Evolutionary conservation across 129 eudicot genomes (phyloP).

Genomic region (Gnaphalium uliginosum): DNA sequence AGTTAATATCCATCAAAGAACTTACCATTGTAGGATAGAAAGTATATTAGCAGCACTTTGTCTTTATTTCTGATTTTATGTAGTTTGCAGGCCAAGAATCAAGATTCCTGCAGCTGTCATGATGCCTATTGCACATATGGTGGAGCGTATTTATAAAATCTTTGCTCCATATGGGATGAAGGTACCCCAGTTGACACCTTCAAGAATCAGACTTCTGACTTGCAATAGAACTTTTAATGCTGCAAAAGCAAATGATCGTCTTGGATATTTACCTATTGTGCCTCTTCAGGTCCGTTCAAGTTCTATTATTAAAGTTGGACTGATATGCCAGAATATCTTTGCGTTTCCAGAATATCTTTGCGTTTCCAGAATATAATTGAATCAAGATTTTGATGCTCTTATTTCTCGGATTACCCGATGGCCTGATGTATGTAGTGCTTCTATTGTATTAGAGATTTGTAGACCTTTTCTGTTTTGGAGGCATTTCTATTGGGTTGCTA

Average conservation of each 20-base stretch:
- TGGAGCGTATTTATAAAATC: slow-evolving; percentile 64
- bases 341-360: neutral
- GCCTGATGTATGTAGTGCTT: neutral
- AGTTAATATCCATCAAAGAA: neutral
- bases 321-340: no score
- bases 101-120: slow-evolving; percentile 73
- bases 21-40: neutral
- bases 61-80: slow-evolving; percentile 61
- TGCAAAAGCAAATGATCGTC: slow-evolving; percentile 87
- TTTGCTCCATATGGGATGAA: slow-evolving; percentile 90
- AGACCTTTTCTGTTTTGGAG: neutral
- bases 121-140: slow-evolving; percentile 93
- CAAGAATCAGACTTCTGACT: slow-evolving; percentile 86
- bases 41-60: slow-evolving; percentile 26
- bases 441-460: neutral
- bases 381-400: neutral
- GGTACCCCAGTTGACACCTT: slow-evolving; percentile 95
- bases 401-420: neutral
- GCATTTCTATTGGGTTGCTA: neutral
- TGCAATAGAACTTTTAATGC: slow-evolving; percentile 75
- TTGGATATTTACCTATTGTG: slow-evolving; percentile 90
- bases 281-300: slow-evolving; percentile 64
- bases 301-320: slow-evolving; percentile 10
- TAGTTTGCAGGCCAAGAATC: slow-evolving; percentile 91
- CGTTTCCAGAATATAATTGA: neutral